phyloP scores from a whole-genome alignment of 495 filamentous ascomycete species.

The Lophiostoma macrostomum region DNA sequence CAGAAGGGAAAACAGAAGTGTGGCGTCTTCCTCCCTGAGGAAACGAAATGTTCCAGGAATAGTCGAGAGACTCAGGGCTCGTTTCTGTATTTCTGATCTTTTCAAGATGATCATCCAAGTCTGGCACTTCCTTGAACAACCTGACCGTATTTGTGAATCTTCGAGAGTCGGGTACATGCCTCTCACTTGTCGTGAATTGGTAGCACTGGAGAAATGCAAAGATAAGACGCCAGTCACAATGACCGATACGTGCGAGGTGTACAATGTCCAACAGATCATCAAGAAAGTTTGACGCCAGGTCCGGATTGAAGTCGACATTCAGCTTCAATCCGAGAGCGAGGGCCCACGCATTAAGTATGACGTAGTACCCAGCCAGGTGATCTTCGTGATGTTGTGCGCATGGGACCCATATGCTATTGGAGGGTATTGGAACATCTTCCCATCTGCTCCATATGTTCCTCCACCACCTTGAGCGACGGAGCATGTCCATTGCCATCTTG shows the following conservation, averaged over 20 bases:
- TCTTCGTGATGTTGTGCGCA: neutral
- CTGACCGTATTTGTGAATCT: neutral
- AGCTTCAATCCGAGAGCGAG: conserved; percentile 5
- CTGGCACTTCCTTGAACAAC: neutral
- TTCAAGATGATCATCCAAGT: neutral
- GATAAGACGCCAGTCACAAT: conserved; percentile 1
- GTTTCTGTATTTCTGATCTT: too few relatives aligned
- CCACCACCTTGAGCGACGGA: neutral
- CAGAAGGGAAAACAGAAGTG: too few relatives aligned
- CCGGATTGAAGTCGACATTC: conserved; percentile 1
- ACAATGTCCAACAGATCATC: neutral
- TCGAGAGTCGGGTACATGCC: neutral
- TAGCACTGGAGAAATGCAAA: neutral
- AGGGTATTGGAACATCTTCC: neutral
- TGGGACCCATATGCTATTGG: neutral
- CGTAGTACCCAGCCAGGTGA: neutral
- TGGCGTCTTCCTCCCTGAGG: too few relatives aligned
- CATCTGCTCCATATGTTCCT: neutral
- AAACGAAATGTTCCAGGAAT: conserved; percentile 5
- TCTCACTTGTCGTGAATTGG: neutral
- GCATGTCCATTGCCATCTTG: neutral
- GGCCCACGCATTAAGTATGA: conserved; percentile 11
- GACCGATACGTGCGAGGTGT: neutral
- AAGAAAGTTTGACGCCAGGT: neutral
- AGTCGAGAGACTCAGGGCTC: neutral